phyloP scores from a whole-genome alignment of 352 stramenopile genomes.

The Pythium oligandrum region DNA sequence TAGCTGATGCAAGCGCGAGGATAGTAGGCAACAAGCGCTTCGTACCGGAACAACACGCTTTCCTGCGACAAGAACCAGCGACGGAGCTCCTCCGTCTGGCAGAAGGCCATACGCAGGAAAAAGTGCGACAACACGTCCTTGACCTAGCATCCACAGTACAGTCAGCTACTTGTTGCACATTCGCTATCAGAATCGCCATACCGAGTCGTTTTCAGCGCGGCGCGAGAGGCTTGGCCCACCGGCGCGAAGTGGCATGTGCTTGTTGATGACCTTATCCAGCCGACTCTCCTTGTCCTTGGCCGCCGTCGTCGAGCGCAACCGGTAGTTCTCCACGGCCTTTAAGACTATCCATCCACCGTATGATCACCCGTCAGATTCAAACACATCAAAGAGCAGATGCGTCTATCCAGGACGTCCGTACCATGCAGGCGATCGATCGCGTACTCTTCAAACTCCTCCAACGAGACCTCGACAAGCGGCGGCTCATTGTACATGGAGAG shows the following conservation, averaged over 20 bases:
- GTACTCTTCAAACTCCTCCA: constrained; percentile 98
- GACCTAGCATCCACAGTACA: constrained; percentile 17
- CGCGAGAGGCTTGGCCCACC: constrained; percentile 30
- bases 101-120: constrained; percentile 97
- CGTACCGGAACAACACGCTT: constrained; percentile 90
- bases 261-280: constrained; percentile 86
- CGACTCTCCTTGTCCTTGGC: constrained; percentile 64
- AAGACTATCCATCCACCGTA: constrained; percentile 28
- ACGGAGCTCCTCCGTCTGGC: constrained; percentile 95
- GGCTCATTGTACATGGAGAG: constrained; percentile 93
- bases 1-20: no score
- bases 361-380: neutral
- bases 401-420: constrained; percentile 9
- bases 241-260: constrained; percentile 68
- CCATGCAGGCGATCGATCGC: constrained; percentile 94
- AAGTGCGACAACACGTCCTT: constrained; percentile 97
- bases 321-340: constrained; percentile 86
- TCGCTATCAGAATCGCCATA: constrained; percentile 5
- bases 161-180: constrained; percentile 5
- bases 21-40: no score
- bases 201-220: constrained; percentile 55
- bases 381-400: neutral
- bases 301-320: constrained; percentile 52
- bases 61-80: constrained; percentile 97
- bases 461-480: constrained; percentile 92